phyloP scores from a whole-genome alignment of 495 filamentous ascomycete species.

The Talaromyces trachyspermus region DNA sequence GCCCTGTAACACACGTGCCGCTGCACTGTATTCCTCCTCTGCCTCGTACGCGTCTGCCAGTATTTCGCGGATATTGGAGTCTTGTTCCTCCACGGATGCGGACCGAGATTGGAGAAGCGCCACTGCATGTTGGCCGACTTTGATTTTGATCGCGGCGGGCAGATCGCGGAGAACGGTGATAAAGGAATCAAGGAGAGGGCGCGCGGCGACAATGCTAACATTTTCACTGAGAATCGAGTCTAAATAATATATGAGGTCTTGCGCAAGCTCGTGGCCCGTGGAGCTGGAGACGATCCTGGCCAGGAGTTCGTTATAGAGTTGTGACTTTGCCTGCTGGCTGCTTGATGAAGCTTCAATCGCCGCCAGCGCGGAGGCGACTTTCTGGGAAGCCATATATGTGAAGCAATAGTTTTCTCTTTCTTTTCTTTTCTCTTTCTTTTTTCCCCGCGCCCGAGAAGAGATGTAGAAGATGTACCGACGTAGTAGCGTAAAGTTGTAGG shows the following conservation, averaged over 20 bases:
- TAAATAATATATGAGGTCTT: slow-evolving; percentile 62
- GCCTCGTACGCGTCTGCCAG: slow-evolving; percentile 77
- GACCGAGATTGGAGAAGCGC: slow-evolving; percentile 55
- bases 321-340: slow-evolving; percentile 46
- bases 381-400: slow-evolving; percentile 47
- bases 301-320: slow-evolving; percentile 62
- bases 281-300: slow-evolving; percentile 51
- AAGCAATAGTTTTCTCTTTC: too few relatives aligned
- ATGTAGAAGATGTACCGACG: too few relatives aligned
- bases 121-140: slow-evolving; percentile 62
- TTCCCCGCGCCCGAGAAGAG: too few relatives aligned
- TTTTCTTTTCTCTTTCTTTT: too few relatives aligned
- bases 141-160: slow-evolving; percentile 54
- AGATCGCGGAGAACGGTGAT: slow-evolving; percentile 52
- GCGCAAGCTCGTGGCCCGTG: slow-evolving; percentile 44
- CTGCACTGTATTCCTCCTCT: slow-evolving; percentile 70
- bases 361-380: slow-evolving; percentile 48
- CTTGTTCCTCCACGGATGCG: slow-evolving; percentile 78
- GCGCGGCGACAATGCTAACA: slow-evolving; percentile 67
- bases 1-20: slow-evolving; percentile 69
- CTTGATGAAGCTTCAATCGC: slow-evolving; percentile 46
- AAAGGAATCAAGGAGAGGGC: slow-evolving; percentile 62
- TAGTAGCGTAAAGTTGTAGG: too few relatives aligned
- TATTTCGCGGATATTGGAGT: slow-evolving; percentile 67
- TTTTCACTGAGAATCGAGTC: slow-evolving; percentile 59